phyloP scores from a whole-genome alignment of 202 grass and related monocot species.

The Bolboschoenoplectus hybrid region DNA sequence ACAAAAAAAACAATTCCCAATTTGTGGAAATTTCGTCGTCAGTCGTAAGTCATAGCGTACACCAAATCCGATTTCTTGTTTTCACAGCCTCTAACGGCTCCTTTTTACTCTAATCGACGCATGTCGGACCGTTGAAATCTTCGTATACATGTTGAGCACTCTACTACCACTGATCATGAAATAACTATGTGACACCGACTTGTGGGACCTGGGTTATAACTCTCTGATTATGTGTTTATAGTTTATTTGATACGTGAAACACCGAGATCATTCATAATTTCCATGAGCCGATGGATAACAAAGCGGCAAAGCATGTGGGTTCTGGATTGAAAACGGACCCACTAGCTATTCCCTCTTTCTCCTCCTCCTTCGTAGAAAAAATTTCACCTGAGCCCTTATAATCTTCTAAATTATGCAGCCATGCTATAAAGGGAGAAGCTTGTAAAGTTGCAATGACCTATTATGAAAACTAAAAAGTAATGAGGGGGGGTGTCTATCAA shows the following conservation, averaged over 20 bases:
- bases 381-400: background rate
- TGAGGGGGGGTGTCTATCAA: background rate
- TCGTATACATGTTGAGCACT: background rate
- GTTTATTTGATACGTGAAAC: background rate
- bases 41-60: background rate
- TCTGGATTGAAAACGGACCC: conserved; percentile 1
- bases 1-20: conserved; percentile 5
- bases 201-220: background rate
- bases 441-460: background rate
- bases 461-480: too few relatives aligned
- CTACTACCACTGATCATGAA: background rate
- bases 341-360: background rate
- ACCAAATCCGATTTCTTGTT: conserved; percentile 25
- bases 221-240: background rate
- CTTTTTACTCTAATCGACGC: background rate
- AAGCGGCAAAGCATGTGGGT: background rate
- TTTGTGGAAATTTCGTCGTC: background rate
- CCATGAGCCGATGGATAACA: background rate
- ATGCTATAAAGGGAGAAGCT: background rate
- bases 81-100: conserved; percentile 12
- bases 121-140: conserved; percentile 25
- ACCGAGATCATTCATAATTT: background rate
- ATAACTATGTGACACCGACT: background rate
- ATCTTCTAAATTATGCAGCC: background rate
- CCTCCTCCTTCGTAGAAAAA: background rate